phyloP scores from a whole-genome alignment of 2,329 filamentous ascomycete species.

The Trichoderma endophyticum region DNA sequence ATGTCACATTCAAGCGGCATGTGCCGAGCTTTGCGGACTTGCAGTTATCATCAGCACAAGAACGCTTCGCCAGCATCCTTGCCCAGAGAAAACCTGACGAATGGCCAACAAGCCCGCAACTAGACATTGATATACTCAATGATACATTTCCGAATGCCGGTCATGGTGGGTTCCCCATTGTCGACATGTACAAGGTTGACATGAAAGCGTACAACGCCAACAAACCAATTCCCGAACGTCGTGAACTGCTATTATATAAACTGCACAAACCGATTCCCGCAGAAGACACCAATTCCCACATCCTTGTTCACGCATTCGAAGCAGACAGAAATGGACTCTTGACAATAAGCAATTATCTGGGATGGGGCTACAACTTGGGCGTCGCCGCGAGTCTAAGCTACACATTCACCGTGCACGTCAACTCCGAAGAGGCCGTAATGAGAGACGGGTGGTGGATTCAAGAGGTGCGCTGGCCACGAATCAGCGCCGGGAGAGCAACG shows the following conservation, averaged over 20 bases:
- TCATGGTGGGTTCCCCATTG: conserved; percentile 45
- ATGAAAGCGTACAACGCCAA: conserved; percentile 44
- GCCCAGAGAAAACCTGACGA: not conserved
- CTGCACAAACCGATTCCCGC: conserved; percentile 42
- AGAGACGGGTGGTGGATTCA: conserved; percentile 53
- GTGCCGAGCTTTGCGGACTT: conserved; percentile 34
- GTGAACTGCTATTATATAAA: conserved; percentile 50
- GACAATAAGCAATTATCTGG: conserved; percentile 49
- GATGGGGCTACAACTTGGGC: conserved; percentile 43
- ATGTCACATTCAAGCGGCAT: conserved; percentile 51
- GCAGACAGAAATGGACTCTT: conserved; percentile 52
- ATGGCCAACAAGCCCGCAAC: conserved; percentile 43
- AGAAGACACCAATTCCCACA: conserved; percentile 43
- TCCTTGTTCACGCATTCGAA: conserved; percentile 49
- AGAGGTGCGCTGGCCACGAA: conserved; percentile 48
- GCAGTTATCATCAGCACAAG: conserved; percentile 42
- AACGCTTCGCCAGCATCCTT: conserved; percentile 43
- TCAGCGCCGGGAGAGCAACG: conserved; percentile 45
- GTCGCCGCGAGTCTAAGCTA: conserved; percentile 48
- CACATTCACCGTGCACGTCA: conserved; percentile 51
- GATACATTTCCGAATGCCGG: conserved; percentile 36
- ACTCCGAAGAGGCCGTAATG: conserved; percentile 48
- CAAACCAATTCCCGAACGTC: conserved; percentile 42
- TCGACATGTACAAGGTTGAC: conserved; percentile 55
- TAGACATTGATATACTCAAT: conserved; percentile 44